These are phyloP conservation scores for Saturnispora bothae DNA, from an alignment of 805 yeast genomes.

Conservation along the genomic window DNA sequence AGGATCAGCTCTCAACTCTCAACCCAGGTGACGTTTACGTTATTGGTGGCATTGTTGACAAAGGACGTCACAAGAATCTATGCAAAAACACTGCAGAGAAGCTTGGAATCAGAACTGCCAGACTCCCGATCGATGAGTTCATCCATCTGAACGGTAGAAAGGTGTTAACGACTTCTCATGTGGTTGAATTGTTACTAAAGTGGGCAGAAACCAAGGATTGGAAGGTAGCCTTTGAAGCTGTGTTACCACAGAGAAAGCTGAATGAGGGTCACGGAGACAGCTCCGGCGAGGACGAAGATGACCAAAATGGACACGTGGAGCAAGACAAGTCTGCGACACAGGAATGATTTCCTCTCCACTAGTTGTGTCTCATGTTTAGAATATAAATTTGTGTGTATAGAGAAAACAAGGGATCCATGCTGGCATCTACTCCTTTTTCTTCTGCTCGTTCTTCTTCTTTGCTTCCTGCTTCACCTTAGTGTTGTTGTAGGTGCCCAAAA, in stretches of 20 bases:
- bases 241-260: constrained; percentile 71
- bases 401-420: too few species aligned
- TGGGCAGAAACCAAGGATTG: constrained; percentile 76
- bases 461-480: constrained; percentile 33
- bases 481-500: constrained; percentile 54
- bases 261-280: constrained; percentile 10
- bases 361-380: too few species aligned
- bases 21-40: constrained; percentile 68
- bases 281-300: constrained; percentile 1
- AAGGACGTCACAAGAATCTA: constrained; percentile 73
- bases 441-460: constrained; percentile 2
- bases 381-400: too few species aligned
- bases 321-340: not conserved
- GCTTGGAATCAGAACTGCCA: constrained; percentile 60
- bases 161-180: constrained; percentile 90
- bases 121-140: constrained; percentile 79
- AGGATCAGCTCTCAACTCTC: constrained; percentile 50
- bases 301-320: not conserved
- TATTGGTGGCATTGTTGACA: constrained; percentile 94
- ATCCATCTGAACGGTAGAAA: constrained; percentile 76
- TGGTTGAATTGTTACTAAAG: constrained; percentile 73
- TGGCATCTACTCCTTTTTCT: constrained; percentile 3
- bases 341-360: too few species aligned
- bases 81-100: constrained; percentile 74
- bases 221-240: constrained; percentile 79